Conservation (phyloP, 441 rosid species). For the Jatropha podagrica region DNA sequence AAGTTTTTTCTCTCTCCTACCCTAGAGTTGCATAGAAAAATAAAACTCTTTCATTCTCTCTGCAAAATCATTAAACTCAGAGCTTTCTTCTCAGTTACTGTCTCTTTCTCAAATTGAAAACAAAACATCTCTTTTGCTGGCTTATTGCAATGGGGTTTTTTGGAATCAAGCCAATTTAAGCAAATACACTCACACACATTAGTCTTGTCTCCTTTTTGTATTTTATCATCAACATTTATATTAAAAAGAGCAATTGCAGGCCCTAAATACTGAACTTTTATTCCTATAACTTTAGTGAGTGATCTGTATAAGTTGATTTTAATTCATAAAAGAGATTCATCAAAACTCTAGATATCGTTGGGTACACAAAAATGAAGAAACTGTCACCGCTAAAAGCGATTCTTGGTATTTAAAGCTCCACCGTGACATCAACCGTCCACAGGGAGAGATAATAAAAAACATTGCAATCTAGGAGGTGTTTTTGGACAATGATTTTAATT, state of each 20-base stretch:
- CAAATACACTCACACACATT: conserved; percentile 14
- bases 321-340: conserved; percentile 47
- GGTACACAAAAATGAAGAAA: conserved; percentile 39
- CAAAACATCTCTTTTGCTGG: no score
- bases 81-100: no score
- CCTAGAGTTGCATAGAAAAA: no score
- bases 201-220: conserved; percentile 24
- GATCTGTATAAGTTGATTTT: conserved; percentile 43
- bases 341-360: conserved; percentile 35
- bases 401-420: conserved; percentile 42
- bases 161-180: conserved; percentile 37
- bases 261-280: conserved; percentile 43
- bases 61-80: no score
- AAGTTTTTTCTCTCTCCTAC: no score
- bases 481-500: conserved; percentile 11
- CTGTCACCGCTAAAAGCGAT: conserved; percentile 44
- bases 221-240: conserved; percentile 25
- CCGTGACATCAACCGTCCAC: conserved; percentile 42
- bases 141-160: conserved; percentile 16
- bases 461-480: conserved; percentile 35
- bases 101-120: no score
- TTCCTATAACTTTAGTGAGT: conserved; percentile 35
- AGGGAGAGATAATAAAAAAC: conserved; percentile 39
- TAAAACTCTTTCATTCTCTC: no score
- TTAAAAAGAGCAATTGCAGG: conserved; percentile 29